A percentile compares a stretch with the other conserved stretches of the same genome.
phyloP scores from a whole-genome alignment of 2,329 filamentous ascomycete genomes.

The Orbilia quercus region DNA sequence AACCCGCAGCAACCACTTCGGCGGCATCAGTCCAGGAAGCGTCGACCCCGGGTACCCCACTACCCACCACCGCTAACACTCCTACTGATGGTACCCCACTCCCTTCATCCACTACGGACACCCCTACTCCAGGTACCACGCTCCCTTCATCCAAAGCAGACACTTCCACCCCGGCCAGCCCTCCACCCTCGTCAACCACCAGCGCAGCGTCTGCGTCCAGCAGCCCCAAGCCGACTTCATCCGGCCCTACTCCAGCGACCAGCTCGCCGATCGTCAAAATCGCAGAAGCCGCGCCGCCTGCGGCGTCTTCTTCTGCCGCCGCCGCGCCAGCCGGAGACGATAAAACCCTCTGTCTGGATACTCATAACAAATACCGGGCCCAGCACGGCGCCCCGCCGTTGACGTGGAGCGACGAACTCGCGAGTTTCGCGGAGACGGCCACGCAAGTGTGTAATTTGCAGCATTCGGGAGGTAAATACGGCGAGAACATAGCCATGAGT shows the following conservation, averaged over 20 bases:
- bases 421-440: slow-evolving; percentile 73
- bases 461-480: slow-evolving; percentile 78
- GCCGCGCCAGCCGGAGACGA: not conserved
- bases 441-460: slow-evolving; percentile 75
- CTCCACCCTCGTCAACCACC: slow-evolving; percentile 1
- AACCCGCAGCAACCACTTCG: not conserved
- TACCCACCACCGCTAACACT: not conserved
- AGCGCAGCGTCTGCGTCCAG: too few species aligned
- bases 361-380: slow-evolving; percentile 86
- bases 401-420: slow-evolving; percentile 74
- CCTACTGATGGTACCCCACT: not conserved
- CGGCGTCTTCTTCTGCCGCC: not conserved
- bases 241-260: too few species aligned
- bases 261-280: not conserved
- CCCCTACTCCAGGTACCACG: not conserved
- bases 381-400: slow-evolving; percentile 79
- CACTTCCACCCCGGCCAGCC: not conserved
- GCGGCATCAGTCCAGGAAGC: not conserved
- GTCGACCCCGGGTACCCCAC: not conserved
- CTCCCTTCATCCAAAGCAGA: slow-evolving; percentile 4
- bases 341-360: slow-evolving; percentile 67
- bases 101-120: not conserved
- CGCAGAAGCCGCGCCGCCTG: too few species aligned
- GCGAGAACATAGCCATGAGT: slow-evolving; percentile 89
- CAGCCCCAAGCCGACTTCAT: too few species aligned